Evolutionary conservation across 2,329 filamentous ascomycete genomes (phyloP).

Genomic region (Pestalotiopsis sp.): DNA sequence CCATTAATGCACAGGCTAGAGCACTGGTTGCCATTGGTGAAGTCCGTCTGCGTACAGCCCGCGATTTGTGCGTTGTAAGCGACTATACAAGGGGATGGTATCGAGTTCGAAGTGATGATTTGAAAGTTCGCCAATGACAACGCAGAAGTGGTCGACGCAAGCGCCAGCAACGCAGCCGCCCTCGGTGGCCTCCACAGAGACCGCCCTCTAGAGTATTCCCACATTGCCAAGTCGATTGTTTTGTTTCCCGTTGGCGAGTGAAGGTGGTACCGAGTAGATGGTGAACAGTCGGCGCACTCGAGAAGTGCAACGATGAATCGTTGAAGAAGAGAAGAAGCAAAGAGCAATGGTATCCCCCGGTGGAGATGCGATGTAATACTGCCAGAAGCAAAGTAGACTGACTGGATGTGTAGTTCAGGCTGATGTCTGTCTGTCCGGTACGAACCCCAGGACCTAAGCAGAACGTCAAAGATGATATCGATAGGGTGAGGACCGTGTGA

Average conservation of each 20-base stretch:
- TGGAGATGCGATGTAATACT: neutral
- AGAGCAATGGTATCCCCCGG: neutral
- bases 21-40: slow-evolving; percentile 14
- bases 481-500: slow-evolving; percentile 1
- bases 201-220: neutral
- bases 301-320: neutral
- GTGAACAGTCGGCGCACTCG: neutral
- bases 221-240: neutral
- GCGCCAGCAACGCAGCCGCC: neutral
- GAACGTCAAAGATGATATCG: neutral
- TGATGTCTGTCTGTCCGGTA: neutral
- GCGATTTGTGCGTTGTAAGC: slow-evolving; percentile 14
- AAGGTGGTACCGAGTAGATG: neutral
- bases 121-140: slow-evolving; percentile 17
- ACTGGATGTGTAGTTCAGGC: neutral
- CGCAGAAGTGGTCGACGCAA: slow-evolving; percentile 12
- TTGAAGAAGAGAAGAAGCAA: neutral
- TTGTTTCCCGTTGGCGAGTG: neutral
- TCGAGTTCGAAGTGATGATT: slow-evolving; percentile 14
- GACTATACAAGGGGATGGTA: slow-evolving; percentile 13
- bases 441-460: neutral
- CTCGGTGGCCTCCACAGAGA: slow-evolving; percentile 4
- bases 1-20: slow-evolving; percentile 14
- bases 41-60: slow-evolving; percentile 11
- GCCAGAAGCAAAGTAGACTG: neutral